Conservation (phyloP, 2,329 filamentous ascomycete species). For the Colletotrichum higginsianum region DNA sequence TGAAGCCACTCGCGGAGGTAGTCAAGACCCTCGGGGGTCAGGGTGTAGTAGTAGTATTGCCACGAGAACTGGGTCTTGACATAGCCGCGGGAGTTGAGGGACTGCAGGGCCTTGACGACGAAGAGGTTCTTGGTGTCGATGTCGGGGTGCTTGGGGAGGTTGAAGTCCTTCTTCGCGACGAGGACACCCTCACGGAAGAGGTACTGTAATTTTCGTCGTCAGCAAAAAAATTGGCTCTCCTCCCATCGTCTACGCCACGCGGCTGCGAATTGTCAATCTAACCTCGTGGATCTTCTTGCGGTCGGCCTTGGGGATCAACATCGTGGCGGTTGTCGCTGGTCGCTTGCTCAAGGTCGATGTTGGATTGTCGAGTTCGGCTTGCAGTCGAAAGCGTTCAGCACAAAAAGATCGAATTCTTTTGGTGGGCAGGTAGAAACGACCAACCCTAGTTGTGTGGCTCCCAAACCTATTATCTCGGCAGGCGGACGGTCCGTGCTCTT, state of each 20-base stretch:
- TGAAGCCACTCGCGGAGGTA: slow-evolving; percentile 99
- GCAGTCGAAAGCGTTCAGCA: slow-evolving; percentile 53
- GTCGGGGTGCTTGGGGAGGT: slow-evolving; percentile 96
- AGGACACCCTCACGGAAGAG: slow-evolving; percentile 95
- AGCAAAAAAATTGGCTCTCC: slow-evolving; percentile 22
- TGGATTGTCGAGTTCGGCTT: slow-evolving; percentile 62
- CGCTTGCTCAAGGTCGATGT: slow-evolving; percentile 60
- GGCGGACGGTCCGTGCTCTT: slow-evolving; percentile 1
- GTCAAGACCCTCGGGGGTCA: slow-evolving; percentile 99
- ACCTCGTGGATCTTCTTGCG: slow-evolving; percentile 99
- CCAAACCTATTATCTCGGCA: slow-evolving; percentile 4
- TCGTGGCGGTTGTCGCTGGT: slow-evolving; percentile 72
- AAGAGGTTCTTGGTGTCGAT: slow-evolving; percentile 99
- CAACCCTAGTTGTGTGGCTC: slow-evolving; percentile 6
- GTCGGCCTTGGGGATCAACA: slow-evolving; percentile 99
- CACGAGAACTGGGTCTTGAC: slow-evolving; percentile 99
- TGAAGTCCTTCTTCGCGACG: slow-evolving; percentile 99
- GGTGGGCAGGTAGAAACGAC: slow-evolving; percentile 14
- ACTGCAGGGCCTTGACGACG: slow-evolving; percentile 99
- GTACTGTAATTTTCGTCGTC: slow-evolving; percentile 71
- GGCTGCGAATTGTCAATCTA: slow-evolving; percentile 35
- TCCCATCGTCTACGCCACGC: slow-evolving; percentile 20
- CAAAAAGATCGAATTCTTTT: slow-evolving; percentile 14
- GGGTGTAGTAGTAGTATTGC: slow-evolving; percentile 99
- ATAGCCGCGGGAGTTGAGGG: slow-evolving; percentile 96